Evolutionary conservation across 345 rosid genomes (phyloP), one percentile per base, ranked within the genome.

Genomic region (Arabis alpina): DNA sequence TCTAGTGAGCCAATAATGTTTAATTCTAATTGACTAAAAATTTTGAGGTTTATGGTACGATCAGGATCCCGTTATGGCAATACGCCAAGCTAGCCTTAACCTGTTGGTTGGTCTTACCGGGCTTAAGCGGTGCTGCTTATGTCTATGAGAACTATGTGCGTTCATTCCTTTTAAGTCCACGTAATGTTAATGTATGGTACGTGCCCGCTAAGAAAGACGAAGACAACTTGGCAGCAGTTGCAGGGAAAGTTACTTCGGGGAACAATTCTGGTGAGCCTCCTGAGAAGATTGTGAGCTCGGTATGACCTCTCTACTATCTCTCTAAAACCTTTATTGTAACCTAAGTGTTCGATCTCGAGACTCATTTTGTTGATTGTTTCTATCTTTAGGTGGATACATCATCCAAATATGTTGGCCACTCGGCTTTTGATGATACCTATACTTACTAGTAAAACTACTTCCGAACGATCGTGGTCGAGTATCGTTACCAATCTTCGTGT

Each of bases 31-130:
- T 8, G 6, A 10, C 28, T 60, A 12, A 74, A 74, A 52, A 34
- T 39, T 41, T 15, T 10, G 14, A 67, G 43, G n/a, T 73, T 34
- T 36, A 56, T 37, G 41, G 8, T 60, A 54, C 50, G 37, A 39
- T 54, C 79, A 90, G 96, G 97, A 80, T 93, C 12, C 89, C 97
- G 10, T 52, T 93, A 34, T 93, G 96, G 97, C 80, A 89, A 6
- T 93, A 88, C 52, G 83, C 75, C 0, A 93, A 87, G 89, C 82
- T 93, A 55, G 74, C 86, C 28, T 4, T 83, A 45, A 80, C 86
- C 13, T 82, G 93, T 80, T 93, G 97, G 98, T 67, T 93, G 76
- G 98, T 87, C 10, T 58, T 93, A 24, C 98, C 98, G 30, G 85
- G 90, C 43, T 78, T 93, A 84, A 93, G 80, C 67, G 97, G 97